Base-by-base conservation (phyloP, 2,329 filamentous ascomycete genomes). In the Pseudogymnoascus sp. region DNA sequence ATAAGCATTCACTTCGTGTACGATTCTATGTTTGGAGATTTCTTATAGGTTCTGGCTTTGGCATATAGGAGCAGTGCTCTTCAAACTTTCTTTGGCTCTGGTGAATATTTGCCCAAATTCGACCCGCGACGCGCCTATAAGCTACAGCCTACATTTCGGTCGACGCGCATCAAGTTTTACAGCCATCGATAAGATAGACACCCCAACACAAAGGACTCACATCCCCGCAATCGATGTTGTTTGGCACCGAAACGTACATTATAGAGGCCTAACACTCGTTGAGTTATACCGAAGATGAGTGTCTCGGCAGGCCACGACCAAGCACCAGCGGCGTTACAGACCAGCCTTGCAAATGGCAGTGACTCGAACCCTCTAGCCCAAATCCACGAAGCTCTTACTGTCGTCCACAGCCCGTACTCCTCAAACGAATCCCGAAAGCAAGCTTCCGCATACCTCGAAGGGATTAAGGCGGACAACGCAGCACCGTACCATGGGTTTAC, bases 401-500 rank as follows among this genome's bases (percentile, higher is more conserved):
- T 95, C 68, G 90, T 97, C 64, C 93, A 97, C 78, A 87, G 85
- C 71, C 85, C 92, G 9, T 82, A 85, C 64, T 93, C 92, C 40
- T 82, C 86, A 66, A 97, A 97, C 74, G 83, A 89, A 66, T 81
- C 88, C 61, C 90, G 94, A 66, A 84, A 89, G 72, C 84, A 94
- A 73, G 94, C 94, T 52, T 89, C 94, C 66, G 76, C 84, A 37
- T 96, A 91, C 71, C 87, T 99, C 67, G 94, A 99, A 73, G 79
- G 87, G 21, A 83, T 96, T 70, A 97, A 97, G 77, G 81, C 84
- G 55, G 84, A 88, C 69, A 80, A 84, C 62, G 86, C 92, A 69
- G 92, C 93, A 4, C 90, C 92, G 1, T 85, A 88, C 58, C 87
- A 94, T 76, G 94, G 94, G 67, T 96, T 90, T 75, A 82, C 83